Conservation (phyloP, 305 asterid species). For the Fraxinus baroniana region DNA sequence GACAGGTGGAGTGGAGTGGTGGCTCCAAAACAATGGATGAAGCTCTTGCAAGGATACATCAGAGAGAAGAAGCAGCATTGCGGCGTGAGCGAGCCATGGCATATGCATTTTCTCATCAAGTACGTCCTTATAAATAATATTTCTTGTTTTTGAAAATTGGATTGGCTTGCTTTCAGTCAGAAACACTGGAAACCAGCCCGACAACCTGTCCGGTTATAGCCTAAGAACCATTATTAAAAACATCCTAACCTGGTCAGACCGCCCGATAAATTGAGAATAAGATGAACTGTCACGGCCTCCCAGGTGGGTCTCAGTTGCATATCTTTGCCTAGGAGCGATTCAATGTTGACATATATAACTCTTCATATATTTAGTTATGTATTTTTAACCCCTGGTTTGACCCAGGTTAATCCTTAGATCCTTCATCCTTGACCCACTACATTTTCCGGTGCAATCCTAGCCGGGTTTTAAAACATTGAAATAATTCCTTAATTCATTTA, state of each 20-base stretch:
- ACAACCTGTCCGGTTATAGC: neutral
- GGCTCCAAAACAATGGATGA: constrained; percentile 72
- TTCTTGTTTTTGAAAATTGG: neutral
- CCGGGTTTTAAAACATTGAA: neutral
- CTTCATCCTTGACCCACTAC: neutral
- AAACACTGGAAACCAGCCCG: neutral
- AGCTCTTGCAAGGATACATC: constrained; percentile 77
- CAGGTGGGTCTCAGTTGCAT: neutral
- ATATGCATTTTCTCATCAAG: constrained; percentile 94
- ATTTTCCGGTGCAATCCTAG: neutral
- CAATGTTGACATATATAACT: neutral
- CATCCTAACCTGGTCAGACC: neutral
- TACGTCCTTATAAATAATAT: constrained; percentile 14
- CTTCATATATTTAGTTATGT: neutral
- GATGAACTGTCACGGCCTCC: neutral
- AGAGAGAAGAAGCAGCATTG: constrained; percentile 87
- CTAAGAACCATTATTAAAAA: neutral
- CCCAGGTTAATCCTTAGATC: neutral
- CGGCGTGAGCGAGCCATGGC: constrained; percentile 93
- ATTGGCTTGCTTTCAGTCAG: neutral
- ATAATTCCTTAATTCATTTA: neutral
- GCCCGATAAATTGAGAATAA: neutral
- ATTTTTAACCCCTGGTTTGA: neutral
- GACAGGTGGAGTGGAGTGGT: constrained; percentile 88
- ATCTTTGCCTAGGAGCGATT: neutral